phyloP scores from a whole-genome alignment of 805 yeast genomes.

The Nakazawaea siamensis region DNA sequence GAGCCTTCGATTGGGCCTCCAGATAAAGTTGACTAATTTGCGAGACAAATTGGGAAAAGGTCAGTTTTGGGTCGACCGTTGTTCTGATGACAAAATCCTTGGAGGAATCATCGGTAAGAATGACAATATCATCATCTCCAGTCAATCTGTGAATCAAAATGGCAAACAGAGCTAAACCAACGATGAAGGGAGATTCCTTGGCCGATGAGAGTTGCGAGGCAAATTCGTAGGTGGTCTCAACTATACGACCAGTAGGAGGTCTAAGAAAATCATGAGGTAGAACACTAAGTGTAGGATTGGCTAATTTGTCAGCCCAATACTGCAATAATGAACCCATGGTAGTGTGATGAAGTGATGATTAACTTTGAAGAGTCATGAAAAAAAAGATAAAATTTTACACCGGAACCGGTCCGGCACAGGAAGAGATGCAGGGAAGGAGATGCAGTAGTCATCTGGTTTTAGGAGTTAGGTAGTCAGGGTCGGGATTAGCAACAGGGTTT shows the following conservation, averaged over 20 bases:
- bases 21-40: constrained; percentile 34
- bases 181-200: constrained; percentile 35
- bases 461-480: too few species aligned
- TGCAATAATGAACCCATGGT: constrained; percentile 15
- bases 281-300: constrained; percentile 77
- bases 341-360: too few species aligned
- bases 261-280: constrained; percentile 83
- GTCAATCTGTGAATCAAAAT: constrained; percentile 71
- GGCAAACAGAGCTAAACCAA: constrained; percentile 59
- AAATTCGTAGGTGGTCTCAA: constrained; percentile 47
- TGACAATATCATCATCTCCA: constrained; percentile 90
- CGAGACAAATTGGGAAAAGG: constrained; percentile 45
- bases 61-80: constrained; percentile 41
- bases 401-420: too few species aligned
- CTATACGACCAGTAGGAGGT: constrained; percentile 60
- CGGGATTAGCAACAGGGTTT: too few species aligned
- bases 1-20: constrained; percentile 23
- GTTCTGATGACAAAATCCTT: constrained; percentile 58
- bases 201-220: too few species aligned
- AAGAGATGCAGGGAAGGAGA: too few species aligned
- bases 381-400: too few species aligned
- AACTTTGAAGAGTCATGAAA: too few species aligned
- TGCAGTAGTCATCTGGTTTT: too few species aligned
- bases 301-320: constrained; percentile 61
- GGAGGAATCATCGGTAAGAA: constrained; percentile 55